phyloP scores from a whole-genome alignment of 1,284 basidiomycete species.

The Phaffia rhodozyma region DNA sequence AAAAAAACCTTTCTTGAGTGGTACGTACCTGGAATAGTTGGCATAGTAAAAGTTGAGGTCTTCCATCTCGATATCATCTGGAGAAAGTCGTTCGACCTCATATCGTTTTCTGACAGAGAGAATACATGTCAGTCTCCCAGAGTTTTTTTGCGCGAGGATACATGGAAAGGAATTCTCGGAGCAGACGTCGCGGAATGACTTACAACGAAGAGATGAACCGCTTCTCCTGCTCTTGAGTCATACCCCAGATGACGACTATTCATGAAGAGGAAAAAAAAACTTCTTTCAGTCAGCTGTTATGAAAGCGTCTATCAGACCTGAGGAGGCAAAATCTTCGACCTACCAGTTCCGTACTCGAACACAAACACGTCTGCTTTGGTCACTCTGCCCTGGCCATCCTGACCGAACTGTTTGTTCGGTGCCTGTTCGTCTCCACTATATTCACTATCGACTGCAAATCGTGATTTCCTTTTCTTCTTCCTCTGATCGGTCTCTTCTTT shows the following conservation, averaged over 20 bases:
- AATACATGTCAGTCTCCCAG: neutral
- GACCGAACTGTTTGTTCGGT: slow-evolving; percentile 43
- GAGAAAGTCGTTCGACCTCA: slow-evolving; percentile 74
- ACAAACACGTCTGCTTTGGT: slow-evolving; percentile 77
- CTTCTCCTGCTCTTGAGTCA: slow-evolving; percentile 84
- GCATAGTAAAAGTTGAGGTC: slow-evolving; percentile 96
- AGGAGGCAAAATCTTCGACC: neutral
- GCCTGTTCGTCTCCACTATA: slow-evolving; percentile 44
- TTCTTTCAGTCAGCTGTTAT: neutral
- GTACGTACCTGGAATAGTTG: slow-evolving; percentile 73
- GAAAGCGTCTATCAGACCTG: neutral
- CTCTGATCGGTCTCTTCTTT: neutral
- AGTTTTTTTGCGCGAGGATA: too few relatives aligned
- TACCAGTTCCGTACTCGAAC: slow-evolving; percentile 64
- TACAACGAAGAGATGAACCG: slow-evolving; percentile 77
- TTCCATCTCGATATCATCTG: slow-evolving; percentile 83
- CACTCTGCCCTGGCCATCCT: slow-evolving; percentile 18
- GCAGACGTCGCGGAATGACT: slow-evolving; percentile 30
- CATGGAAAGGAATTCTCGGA: too few relatives aligned
- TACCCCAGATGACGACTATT: slow-evolving; percentile 84
- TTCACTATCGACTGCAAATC: slow-evolving; percentile 17
- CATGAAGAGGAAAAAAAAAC: neutral
- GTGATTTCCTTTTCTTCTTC: slow-evolving; percentile 18
- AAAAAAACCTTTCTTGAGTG: slow-evolving; percentile 2
- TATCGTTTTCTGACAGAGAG: slow-evolving; percentile 60